phyloP scores from a whole-genome alignment of 2,329 filamentous ascomycete species.

The Hansfordia pulvinata region DNA sequence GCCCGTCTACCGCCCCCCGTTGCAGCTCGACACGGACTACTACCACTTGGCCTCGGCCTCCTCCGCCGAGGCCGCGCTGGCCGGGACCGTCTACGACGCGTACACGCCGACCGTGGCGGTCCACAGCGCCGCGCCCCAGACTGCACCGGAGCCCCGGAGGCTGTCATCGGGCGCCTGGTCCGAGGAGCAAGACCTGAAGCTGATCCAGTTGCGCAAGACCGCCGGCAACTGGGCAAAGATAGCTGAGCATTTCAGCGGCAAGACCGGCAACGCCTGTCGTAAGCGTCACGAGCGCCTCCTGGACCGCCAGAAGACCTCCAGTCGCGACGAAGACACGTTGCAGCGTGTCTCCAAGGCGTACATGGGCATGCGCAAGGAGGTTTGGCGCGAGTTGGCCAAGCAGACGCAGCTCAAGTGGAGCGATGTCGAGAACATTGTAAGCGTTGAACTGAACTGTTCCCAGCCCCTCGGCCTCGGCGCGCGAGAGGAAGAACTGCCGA shows the following conservation, averaged over 20 bases:
- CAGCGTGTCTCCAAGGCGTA: slow-evolving; percentile 67
- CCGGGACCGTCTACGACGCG: slow-evolving; percentile 24
- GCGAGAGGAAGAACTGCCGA: too few relatives aligned
- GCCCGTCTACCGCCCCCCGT: slow-evolving; percentile 25
- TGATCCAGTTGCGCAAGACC: slow-evolving; percentile 57
- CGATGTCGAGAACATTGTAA: slow-evolving; percentile 49
- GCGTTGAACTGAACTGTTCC: slow-evolving; percentile 6
- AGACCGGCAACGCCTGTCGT: slow-evolving; percentile 73
- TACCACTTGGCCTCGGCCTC: slow-evolving; percentile 23
- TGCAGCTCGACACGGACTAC: slow-evolving; percentile 19
- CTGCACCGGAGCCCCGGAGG: slow-evolving; percentile 29
- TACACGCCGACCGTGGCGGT: slow-evolving; percentile 21
- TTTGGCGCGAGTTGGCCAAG: slow-evolving; percentile 66
- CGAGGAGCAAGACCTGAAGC: slow-evolving; percentile 56
- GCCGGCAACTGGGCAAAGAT: slow-evolving; percentile 79
- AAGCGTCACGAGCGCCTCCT: slow-evolving; percentile 79
- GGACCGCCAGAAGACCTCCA: slow-evolving; percentile 59
- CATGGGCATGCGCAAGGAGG: slow-evolving; percentile 65
- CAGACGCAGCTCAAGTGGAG: slow-evolving; percentile 73
- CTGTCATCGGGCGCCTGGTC: slow-evolving; percentile 59
- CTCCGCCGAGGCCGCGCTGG: slow-evolving; percentile 18
- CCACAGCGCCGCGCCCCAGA: slow-evolving; percentile 16
- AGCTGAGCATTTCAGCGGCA: slow-evolving; percentile 59
- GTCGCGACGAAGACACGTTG: slow-evolving; percentile 66
- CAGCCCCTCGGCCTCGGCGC: too few relatives aligned